Evolutionary conservation across 164 flowering plant genomes (phyloP), one percentile per base, ranked within the genome.

Genomic region (Vitis labrusca): DNA sequence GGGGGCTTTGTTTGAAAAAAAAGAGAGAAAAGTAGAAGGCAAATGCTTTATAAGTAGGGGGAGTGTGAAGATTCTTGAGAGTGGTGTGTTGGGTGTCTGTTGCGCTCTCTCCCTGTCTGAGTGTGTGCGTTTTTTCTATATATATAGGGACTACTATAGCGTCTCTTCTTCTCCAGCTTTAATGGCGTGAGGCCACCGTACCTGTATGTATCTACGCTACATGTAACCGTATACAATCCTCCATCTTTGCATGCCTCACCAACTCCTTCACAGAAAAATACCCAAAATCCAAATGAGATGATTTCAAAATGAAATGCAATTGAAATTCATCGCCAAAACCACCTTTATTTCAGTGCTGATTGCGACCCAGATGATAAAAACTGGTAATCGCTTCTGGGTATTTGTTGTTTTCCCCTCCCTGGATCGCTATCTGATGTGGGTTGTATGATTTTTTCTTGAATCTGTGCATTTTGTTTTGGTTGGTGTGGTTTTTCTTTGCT

Each of bases 161-260:
- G 68, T 64, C 68, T 57, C 63, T 57, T 72, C 48, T 44, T 66
- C 75, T 61, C 61, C 64, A 61, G 70, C 70, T 72, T 66, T 72
- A 72, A 72, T 72, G 75, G 75, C 57, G 70, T 72, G 75, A 51
- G 70, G 66, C 53, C 44, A 23, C 16, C 51, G 65, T 9, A n/a
- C 11, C 15, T 16, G 53, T 16, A 59, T 60, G 50, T 51, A 19
- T 23, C 63, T 66, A 72, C 74, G 68, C 69, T 65, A 14, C 27
- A 47, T 8, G 66, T 27, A 57, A 74, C 69, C 72, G 71, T 77
- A 71, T 74, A 64, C 53, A 62, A 54, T 50, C 70, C 76, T 71
- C 65, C 72, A 17, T 68, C 78, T 77, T 70, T 77, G 80, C 83
- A 73, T 80, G 83, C 69, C 61, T 74, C 74, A 76, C 76, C 80